These are phyloP conservation scores for Corylus heterophylla DNA, from an alignment of 306 rosid genomes.

Conservation along the genomic window DNA sequence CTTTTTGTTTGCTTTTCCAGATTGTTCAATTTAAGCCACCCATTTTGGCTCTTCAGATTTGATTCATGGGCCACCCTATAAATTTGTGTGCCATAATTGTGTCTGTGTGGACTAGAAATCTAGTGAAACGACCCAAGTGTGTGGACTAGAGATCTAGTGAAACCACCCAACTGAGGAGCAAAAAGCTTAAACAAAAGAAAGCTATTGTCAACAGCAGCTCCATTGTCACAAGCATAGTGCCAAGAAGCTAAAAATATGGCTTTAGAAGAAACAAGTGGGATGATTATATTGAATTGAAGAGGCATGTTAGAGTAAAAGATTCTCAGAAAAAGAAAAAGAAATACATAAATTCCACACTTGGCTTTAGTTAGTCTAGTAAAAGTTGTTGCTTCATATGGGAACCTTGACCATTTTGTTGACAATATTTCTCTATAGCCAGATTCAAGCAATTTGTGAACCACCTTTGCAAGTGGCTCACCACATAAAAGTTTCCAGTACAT, in stretches of 20 bases:
- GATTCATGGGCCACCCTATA: slow-evolving; percentile 4
- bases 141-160: slow-evolving; percentile 48
- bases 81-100: too few relatives aligned
- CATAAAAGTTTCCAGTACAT: neutral
- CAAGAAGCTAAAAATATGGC: slow-evolving; percentile 43
- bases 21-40: slow-evolving; percentile 8
- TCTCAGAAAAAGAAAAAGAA: neutral
- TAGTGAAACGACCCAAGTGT: too few relatives aligned
- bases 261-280: slow-evolving; percentile 14
- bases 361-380: neutral
- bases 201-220: slow-evolving; percentile 39
- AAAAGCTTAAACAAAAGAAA: slow-evolving; percentile 40
- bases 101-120: too few relatives aligned
- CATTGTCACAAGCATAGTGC: slow-evolving; percentile 38
- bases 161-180: slow-evolving; percentile 36
- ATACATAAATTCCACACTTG: neutral
- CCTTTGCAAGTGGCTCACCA: neutral
- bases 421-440: neutral
- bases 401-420: neutral
- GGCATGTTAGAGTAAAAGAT: neutral
- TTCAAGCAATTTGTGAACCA: neutral
- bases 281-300: slow-evolving; percentile 25
- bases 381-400: neutral
- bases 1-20: slow-evolving; percentile 20
- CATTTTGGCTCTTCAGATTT: neutral